Percentiles rank a stretch among this genome's conserved stretches.
Evolutionary conservation across 208 protist species (phyloP).

Genomic region (Phytomonas francai): DNA sequence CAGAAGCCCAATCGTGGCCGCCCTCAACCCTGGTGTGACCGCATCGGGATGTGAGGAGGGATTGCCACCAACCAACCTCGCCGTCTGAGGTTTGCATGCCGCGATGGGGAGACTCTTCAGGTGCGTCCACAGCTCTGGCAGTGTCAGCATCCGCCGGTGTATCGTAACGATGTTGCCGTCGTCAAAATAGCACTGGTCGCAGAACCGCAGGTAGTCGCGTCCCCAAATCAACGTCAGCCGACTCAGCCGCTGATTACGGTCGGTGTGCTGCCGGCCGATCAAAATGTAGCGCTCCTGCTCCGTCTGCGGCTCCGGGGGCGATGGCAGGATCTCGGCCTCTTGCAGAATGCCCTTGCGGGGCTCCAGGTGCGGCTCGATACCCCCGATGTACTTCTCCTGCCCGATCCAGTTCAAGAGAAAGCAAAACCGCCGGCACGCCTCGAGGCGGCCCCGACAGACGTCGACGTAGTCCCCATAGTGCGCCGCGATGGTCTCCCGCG

Average conservation of each 20-base stretch:
- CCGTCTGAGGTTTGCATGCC: no score
- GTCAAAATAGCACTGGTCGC: constrained; percentile 70
- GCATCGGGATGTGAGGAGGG: no score
- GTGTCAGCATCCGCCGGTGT: constrained; percentile 60
- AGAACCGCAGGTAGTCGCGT: constrained; percentile 53
- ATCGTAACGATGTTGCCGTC: constrained; percentile 72
- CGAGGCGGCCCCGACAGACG: constrained; percentile 44
- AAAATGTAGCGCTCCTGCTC: constrained; percentile 41
- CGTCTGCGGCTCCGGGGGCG: constrained; percentile 35
- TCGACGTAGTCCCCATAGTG: constrained; percentile 39
- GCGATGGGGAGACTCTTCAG: no score
- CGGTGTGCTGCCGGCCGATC: constrained; percentile 61
- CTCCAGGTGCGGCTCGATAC: constrained; percentile 43
- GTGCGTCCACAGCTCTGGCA: constrained; percentile 23
- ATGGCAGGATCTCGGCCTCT: constrained; percentile 56
- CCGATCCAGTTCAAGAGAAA: constrained; percentile 53
- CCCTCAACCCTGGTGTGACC: background rate
- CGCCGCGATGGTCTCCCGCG: background rate
- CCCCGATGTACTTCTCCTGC: constrained; percentile 36
- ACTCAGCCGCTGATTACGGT: constrained; percentile 74
- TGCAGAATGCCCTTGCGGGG: constrained; percentile 77
- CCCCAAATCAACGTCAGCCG: constrained; percentile 65
- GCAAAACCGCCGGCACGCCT: constrained; percentile 56
- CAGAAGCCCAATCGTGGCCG: background rate
- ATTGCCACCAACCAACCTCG: no score